Evolutionary conservation across 83 land plant genomes (phyloP).

Genomic region (Larix sibirica): DNA sequence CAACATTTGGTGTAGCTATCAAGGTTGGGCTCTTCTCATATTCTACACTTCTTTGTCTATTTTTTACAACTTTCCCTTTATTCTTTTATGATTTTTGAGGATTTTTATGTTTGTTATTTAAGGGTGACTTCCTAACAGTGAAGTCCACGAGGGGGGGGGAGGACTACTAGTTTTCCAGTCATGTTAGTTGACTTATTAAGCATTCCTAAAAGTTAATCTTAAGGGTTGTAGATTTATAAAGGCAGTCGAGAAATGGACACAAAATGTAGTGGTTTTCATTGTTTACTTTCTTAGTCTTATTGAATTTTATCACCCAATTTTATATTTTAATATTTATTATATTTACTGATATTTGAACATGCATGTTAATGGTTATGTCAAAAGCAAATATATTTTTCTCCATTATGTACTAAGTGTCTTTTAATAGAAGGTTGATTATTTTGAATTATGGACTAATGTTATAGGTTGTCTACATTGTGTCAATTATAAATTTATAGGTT

Average conservation of each 20-base stretch:
- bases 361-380: background rate
- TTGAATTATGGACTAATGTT: background rate
- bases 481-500: too few species aligned
- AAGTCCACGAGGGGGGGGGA: conserved; percentile 76
- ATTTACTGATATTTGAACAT: background rate
- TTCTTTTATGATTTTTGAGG: background rate
- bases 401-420: background rate
- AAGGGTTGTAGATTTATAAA: background rate
- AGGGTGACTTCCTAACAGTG: conserved; percentile 84
- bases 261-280: background rate
- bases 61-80: background rate
- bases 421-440: background rate
- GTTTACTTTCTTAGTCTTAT: background rate
- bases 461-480: background rate
- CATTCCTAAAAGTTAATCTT: background rate
- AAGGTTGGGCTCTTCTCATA: conserved; percentile 51
- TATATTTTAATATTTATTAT: background rate
- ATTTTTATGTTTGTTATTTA: too few species aligned
- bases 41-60: background rate
- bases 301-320: background rate
- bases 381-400: background rate
- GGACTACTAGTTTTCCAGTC: conserved; percentile 93
- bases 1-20: conserved; percentile 93
- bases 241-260: background rate
- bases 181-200: conserved; percentile 35